Conservation (phyloP, 2,329 filamentous ascomycete genomes). For the Trichoderma citrinoviride region DNA sequence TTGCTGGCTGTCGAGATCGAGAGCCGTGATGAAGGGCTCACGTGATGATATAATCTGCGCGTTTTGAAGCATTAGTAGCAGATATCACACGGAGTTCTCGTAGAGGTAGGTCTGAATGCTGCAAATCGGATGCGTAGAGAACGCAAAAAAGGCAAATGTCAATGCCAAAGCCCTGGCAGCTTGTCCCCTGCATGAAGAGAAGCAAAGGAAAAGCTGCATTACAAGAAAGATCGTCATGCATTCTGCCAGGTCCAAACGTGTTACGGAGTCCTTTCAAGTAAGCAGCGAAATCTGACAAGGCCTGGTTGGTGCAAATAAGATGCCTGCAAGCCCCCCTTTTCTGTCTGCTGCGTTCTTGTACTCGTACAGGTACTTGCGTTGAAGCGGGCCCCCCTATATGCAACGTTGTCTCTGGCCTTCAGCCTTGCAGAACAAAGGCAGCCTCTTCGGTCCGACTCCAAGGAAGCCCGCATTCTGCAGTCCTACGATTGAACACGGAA, state of each 20-base stretch:
- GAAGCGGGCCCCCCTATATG: constrained; percentile 13
- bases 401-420: constrained; percentile 17
- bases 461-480: too few species aligned
- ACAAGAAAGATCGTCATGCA: not conserved
- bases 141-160: not conserved
- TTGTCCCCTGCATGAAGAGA: not conserved
- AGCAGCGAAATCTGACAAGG: not conserved
- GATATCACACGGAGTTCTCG: too few species aligned
- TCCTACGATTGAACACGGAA: too few species aligned
- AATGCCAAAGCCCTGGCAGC: not conserved
- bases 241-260: not conserved
- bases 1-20: not conserved
- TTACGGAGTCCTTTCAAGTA: too few species aligned
- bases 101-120: not conserved
- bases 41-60: not conserved
- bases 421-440: constrained; percentile 21
- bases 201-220: not conserved
- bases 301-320: not conserved
- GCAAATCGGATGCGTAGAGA: not conserved
- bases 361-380: too few species aligned
- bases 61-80: not conserved
- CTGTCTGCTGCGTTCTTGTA: not conserved
- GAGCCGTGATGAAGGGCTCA: not conserved
- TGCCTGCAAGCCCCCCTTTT: not conserved
- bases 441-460: constrained; percentile 33